Conservation (phyloP, 768 basidiomycete species). For the Boletus barrowsii region DNA sequence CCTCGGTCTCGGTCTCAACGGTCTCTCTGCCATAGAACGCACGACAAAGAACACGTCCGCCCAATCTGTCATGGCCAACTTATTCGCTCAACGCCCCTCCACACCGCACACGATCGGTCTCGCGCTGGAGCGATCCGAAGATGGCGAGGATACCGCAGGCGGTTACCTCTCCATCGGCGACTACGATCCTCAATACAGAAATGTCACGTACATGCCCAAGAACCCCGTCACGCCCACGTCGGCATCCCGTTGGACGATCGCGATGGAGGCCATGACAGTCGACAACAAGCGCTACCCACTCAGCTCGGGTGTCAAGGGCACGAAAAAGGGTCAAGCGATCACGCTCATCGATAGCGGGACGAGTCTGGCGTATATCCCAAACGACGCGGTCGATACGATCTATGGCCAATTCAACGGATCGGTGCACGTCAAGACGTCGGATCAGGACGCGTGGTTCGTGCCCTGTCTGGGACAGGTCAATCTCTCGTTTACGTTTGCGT, state of each 20-base stretch:
- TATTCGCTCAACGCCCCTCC: slow-evolving; percentile 35
- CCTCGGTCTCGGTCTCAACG: slow-evolving; percentile 27
- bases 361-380: slow-evolving; percentile 37
- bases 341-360: slow-evolving; percentile 45
- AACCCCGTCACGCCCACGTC: slow-evolving; percentile 35
- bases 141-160: slow-evolving; percentile 39
- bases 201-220: slow-evolving; percentile 30
- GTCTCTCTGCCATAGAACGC: slow-evolving; percentile 22
- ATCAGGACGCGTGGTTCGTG: slow-evolving; percentile 37
- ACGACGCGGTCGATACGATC: slow-evolving; percentile 34
- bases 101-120: slow-evolving; percentile 41
- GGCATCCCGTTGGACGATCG: slow-evolving; percentile 40
- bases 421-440: slow-evolving; percentile 28
- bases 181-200: slow-evolving; percentile 35
- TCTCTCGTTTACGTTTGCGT: slow-evolving; percentile 24
- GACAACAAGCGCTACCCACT: slow-evolving; percentile 29
- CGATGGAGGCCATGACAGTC: slow-evolving; percentile 38
- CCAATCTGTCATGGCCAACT: slow-evolving; percentile 38
- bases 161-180: slow-evolving; percentile 44
- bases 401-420: slow-evolving; percentile 39
- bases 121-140: slow-evolving; percentile 39
- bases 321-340: slow-evolving; percentile 31
- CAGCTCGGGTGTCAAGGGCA: slow-evolving; percentile 28
- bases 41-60: slow-evolving; percentile 9
- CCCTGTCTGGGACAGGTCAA: slow-evolving; percentile 31